Percentiles rank a stretch among this genome's conserved stretches.
These are phyloP conservation scores for Suillus americanus DNA, from an alignment of 768 basidiomycete species.

Conservation along the genomic window DNA sequence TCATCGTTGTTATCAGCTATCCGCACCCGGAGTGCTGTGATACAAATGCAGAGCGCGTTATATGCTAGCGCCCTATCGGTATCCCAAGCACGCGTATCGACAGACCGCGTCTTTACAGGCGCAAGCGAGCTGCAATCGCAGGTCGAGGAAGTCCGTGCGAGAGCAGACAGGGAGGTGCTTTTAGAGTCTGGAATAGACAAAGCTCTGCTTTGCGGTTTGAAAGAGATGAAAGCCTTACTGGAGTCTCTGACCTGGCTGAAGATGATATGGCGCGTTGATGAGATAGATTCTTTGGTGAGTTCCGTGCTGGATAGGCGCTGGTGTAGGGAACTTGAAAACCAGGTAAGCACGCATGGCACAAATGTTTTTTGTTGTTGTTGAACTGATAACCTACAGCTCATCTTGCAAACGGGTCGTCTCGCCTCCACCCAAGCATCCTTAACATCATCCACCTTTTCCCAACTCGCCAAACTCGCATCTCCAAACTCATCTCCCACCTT, in stretches of 20 bases:
- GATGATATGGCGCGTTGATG: constrained; percentile 41
- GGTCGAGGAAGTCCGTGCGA: constrained; percentile 40
- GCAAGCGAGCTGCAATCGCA: constrained; percentile 37
- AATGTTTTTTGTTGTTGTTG: not conserved
- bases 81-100: constrained; percentile 26
- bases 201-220: constrained; percentile 29
- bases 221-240: constrained; percentile 30
- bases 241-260: constrained; percentile 39
- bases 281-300: constrained; percentile 35
- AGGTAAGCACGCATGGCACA: constrained; percentile 33
- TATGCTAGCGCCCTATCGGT: constrained; percentile 36
- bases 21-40: constrained; percentile 37
- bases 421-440: constrained; percentile 45
- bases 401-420: constrained; percentile 64
- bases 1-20: constrained; percentile 20
- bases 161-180: constrained; percentile 39
- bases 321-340: constrained; percentile 49
- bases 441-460: constrained; percentile 38
- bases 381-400: constrained; percentile 42
- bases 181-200: constrained; percentile 25
- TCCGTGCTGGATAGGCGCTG: constrained; percentile 33
- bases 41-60: constrained; percentile 41
- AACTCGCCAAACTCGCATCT: constrained; percentile 39
- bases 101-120: constrained; percentile 36
- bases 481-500: constrained; percentile 26